Conservation (phyloP, 306 rosid genomes). For the Erythrophleum fordii region DNA sequence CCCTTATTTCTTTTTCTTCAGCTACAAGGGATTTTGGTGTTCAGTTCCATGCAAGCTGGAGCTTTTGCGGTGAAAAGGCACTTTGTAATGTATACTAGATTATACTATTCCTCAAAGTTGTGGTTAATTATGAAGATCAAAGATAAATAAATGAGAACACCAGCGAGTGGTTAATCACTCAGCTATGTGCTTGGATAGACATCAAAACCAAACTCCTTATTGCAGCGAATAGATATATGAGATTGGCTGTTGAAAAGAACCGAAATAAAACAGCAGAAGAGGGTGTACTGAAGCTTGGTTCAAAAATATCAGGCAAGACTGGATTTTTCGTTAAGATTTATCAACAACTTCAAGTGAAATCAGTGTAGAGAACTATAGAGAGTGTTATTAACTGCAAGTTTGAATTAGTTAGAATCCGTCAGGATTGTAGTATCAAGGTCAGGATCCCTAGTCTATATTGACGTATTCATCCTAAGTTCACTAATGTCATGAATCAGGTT, state of each 20-base stretch:
- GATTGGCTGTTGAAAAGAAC: background rate
- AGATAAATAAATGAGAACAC: background rate
- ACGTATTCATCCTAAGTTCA: background rate
- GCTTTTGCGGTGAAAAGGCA: background rate
- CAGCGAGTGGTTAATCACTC: background rate
- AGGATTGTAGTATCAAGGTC: background rate
- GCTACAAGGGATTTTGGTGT: background rate
- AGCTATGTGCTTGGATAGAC: background rate
- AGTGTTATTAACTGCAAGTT: background rate
- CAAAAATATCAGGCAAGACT: background rate
- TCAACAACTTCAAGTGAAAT: background rate
- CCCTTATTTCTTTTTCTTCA: background rate
- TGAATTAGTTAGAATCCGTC: background rate
- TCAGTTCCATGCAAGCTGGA: too few species aligned
- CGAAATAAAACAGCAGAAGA: background rate
- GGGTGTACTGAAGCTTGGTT: background rate
- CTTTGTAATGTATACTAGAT: background rate
- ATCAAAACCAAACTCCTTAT: background rate
- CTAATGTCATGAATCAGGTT: constrained; percentile 11
- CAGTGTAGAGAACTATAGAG: background rate
- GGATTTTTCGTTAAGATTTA: background rate
- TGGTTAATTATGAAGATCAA: too few species aligned
- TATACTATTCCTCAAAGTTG: background rate
- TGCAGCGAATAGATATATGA: background rate
- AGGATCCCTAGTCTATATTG: background rate